Evolutionary conservation across 1,139 yeast genomes (phyloP).

Genomic region (Dujonia santamariae): DNA sequence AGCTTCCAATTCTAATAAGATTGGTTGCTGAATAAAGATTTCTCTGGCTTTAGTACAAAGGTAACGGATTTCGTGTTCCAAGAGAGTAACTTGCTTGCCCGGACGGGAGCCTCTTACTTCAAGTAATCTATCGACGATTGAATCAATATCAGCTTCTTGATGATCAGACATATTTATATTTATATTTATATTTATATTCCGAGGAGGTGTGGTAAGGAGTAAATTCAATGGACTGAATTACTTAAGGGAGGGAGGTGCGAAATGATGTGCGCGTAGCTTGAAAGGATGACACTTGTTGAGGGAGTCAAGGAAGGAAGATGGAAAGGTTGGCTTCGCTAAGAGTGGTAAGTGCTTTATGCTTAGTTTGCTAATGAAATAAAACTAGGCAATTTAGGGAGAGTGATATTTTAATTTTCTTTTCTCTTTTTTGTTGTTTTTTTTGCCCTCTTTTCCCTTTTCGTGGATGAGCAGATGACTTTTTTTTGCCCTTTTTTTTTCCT

Average conservation of each 20-base stretch:
- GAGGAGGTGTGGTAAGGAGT: no score
- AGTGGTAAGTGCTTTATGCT: no score
- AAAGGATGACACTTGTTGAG: no score
- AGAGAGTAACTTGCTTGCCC: constrained; percentile 91
- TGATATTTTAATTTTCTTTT: background rate
- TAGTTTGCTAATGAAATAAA: no score
- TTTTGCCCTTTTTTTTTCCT: background rate
- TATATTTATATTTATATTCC: constrained; percentile 7
- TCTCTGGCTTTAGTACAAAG: constrained; percentile 97
- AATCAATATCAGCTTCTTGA: constrained; percentile 93
- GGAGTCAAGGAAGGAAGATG: no score
- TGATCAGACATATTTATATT: constrained; percentile 43
- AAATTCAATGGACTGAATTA: no score
- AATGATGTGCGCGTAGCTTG: no score
- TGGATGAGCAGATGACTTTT: background rate
- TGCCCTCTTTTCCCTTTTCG: no score
- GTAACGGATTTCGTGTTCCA: constrained; percentile 91
- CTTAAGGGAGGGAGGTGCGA: no score
- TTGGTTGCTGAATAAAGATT: constrained; percentile 96
- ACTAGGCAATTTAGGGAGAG: no score
- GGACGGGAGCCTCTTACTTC: constrained; percentile 99
- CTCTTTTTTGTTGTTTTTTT: background rate
- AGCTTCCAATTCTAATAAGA: constrained; percentile 90
- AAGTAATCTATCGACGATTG: constrained; percentile 91
- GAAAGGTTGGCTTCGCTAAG: no score